Base-by-base conservation (phyloP, 2,329 filamentous ascomycete genomes). In the Nemania bipapillata region DNA sequence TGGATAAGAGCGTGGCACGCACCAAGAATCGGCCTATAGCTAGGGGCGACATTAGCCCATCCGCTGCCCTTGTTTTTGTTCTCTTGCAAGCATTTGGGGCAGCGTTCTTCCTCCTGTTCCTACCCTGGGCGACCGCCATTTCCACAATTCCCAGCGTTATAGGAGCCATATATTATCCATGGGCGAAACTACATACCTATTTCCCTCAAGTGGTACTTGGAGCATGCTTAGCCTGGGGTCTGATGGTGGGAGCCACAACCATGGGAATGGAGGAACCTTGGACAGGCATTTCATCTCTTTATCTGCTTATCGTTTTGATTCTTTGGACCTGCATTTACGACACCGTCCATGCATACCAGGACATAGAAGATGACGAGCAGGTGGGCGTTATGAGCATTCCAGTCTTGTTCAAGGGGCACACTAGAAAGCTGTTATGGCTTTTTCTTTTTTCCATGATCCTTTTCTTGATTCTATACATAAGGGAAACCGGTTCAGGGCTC, bases 261-360 rank as follows among this genome's bases (percentile, higher is more conserved):
- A 76, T 77, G 75, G 73, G 73, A 0, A 60, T 74, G 0, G 66
- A 72, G 60, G 74, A n/a, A n/a, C 75, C 17, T 75, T 76, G 1
- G 66, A 68, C 32, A 71, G 74, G 0, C 73, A 71, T 1, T 76
- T 77, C 52, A 74, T 73, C 12, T 59, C 69, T 2, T 74, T 53
- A 72, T 79, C 35, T 74, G 76, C 37, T 24, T 74, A n/a, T n/a
- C n/a, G 77, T 77, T 6, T 73, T 69, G 50, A 73, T 76, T 3
- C 61, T 80, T 4, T 80, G 78, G 78, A 76, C 74, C 6, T 66
- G 78, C 57, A 75, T 80, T 53, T 80, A 77, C 66, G 79, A 80
- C 66, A 80, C 78, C 7, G 77, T 81, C 53, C 81, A 81, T 63
- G 79, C 78, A 4, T 74, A 78, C 58, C 78, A 80, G 61, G 80